Base-by-base conservation (phyloP, 1,284 basidiomycete species). In the Ganoderma lucidum region DNA sequence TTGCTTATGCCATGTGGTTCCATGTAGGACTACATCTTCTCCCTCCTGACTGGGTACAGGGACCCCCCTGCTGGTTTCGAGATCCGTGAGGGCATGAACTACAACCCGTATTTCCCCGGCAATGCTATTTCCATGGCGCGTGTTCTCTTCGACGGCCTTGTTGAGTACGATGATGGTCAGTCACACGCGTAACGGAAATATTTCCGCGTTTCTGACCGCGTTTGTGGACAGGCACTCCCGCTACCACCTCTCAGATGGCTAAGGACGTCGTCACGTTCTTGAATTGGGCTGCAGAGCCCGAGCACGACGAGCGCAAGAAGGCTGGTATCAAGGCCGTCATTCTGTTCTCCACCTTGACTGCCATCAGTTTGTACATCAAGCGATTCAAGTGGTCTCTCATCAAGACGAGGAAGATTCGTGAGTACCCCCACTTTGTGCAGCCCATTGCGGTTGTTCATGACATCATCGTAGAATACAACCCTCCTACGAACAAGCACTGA, bases 71-170 rank as follows among this genome's bases (percentile, higher is more conserved):
- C 97, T 72, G 98, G 98, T 76, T 95, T 99, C 75, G 92, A 96
- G 80, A 89, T 99, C 74, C 96, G 96, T 82, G 97, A 98, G 67
- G 96, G 95, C 76, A 94, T 98, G 93, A 97, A 97, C 88, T 98
- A 97, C 88, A 98, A 97, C 86, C 94, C 94, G 59, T 98, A 93
- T 87, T 98, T 98, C 93, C 96, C 96, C 64, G 96, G 97, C 70
- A 96, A 96, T 78, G 96, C 96, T 76, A 99, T 99, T 74, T 96
- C 94, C 78, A 99, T 99, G 98, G 97, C 96, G 64, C 95, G 97
- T 81, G 92, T 98, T 28, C 86, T 99, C 73, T 99, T 95, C 80
- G 97, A 99, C 79, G 96, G 95, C 58, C 81, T 98, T 58, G 96
- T 99, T 69, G 97, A 99, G 82, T 98, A 94, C 81, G 93, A 95